Evolutionary conservation across 2,329 filamentous ascomycete species (phyloP).

Genomic region (Microdochium paspali): DNA sequence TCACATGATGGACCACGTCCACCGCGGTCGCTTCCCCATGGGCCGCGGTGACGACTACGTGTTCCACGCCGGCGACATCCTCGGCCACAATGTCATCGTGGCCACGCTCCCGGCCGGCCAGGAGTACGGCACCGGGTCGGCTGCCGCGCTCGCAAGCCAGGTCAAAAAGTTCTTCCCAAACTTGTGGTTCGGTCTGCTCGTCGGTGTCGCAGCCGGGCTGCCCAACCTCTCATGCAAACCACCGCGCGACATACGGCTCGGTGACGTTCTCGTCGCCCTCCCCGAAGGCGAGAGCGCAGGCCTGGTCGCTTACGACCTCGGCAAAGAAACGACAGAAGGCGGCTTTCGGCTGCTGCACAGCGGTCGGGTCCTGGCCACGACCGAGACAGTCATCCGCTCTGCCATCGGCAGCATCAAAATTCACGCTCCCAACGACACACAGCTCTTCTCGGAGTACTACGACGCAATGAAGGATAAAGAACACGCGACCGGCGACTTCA

Average conservation of each 20-base stretch:
- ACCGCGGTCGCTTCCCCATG: background rate
- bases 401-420: slow-evolving; percentile 2
- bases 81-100: slow-evolving; percentile 24
- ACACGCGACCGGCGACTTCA: slow-evolving; percentile 14
- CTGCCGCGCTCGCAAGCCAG: slow-evolving; percentile 21
- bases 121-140: slow-evolving; percentile 22
- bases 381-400: slow-evolving; percentile 20
- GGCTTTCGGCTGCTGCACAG: background rate
- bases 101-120: slow-evolving; percentile 17
- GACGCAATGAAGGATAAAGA: background rate
- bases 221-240: slow-evolving; percentile 14
- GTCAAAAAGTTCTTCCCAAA: slow-evolving; percentile 23
- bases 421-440: slow-evolving; percentile 10
- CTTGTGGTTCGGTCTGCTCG: slow-evolving; percentile 24
- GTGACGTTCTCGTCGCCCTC: slow-evolving; percentile 23
- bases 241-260: slow-evolving; percentile 24
- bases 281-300: slow-evolving; percentile 3
- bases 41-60: slow-evolving; percentile 23
- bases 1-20: background rate
- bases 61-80: slow-evolving; percentile 23
- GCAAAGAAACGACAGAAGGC: slow-evolving; percentile 14
- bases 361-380: slow-evolving; percentile 4
- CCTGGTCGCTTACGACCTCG: slow-evolving; percentile 21
- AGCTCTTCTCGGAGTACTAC: slow-evolving; percentile 8
- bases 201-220: slow-evolving; percentile 25